Percentiles rank a stretch among this genome's conserved stretches.
Evolutionary conservation across 2,329 filamentous ascomycete genomes (phyloP).

Genomic region (Aspergillus sp.): DNA sequence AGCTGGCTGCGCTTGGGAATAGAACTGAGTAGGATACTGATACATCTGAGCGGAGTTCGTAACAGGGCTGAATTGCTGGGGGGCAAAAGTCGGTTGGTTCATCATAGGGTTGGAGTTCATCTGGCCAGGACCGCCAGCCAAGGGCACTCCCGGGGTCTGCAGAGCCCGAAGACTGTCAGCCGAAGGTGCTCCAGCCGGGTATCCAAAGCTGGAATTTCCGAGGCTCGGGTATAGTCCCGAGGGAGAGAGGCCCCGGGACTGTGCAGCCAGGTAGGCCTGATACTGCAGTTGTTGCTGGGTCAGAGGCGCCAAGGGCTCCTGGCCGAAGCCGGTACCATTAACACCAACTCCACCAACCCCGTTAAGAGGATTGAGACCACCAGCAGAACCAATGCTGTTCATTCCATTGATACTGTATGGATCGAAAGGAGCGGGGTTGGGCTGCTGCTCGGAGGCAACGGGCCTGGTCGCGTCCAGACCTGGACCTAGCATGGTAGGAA

Average conservation of each 20-base stretch:
- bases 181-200: conserved; percentile 38
- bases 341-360: conserved; percentile 30
- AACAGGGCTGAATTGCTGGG: conserved; percentile 49
- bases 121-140: conserved; percentile 38
- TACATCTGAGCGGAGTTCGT: conserved; percentile 50
- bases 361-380: conserved; percentile 29
- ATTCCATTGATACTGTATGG: conserved; percentile 41
- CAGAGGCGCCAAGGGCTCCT: conserved; percentile 44
- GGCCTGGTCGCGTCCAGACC: conserved; percentile 40
- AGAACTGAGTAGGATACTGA: conserved; percentile 56
- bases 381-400: conserved; percentile 28
- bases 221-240: conserved; percentile 50
- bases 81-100: conserved; percentile 48
- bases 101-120: conserved; percentile 49
- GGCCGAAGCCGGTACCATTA: conserved; percentile 38
- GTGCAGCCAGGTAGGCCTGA: conserved; percentile 55
- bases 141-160: conserved; percentile 39
- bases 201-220: conserved; percentile 47
- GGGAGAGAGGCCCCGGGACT: conserved; percentile 45
- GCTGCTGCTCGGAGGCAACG: conserved; percentile 37
- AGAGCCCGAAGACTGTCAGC: conserved; percentile 41
- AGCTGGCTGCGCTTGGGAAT: conserved; percentile 46
- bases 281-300: conserved; percentile 59
- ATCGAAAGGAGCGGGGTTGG: conserved; percentile 39
- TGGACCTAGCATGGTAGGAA: conserved; percentile 39